phyloP scores from a whole-genome alignment of 2,329 filamentous ascomycete genomes.

The Talaromyces rugulosus region DNA sequence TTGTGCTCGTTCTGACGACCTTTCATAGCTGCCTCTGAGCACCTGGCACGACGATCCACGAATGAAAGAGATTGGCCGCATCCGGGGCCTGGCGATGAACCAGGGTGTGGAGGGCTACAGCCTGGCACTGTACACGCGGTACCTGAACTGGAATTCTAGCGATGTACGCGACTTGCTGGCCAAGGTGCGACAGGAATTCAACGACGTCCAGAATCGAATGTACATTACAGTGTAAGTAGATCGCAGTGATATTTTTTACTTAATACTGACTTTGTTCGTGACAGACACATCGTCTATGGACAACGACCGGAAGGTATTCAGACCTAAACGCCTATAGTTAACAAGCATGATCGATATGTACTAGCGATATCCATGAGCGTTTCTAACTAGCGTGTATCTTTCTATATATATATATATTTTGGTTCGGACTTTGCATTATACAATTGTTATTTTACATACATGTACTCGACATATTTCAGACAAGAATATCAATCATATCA shows the following conservation, averaged over 20 bases:
- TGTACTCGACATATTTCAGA: too few species aligned
- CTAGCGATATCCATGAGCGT: not conserved
- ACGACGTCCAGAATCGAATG: constrained; percentile 22
- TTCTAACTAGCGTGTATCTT: not conserved
- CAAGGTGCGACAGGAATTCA: constrained; percentile 23
- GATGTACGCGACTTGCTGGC: constrained; percentile 41
- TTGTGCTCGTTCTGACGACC: constrained; percentile 32
- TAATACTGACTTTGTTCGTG: not conserved
- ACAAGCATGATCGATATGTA: not conserved
- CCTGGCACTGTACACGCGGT: constrained; percentile 38
- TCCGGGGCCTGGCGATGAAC: constrained; percentile 39
- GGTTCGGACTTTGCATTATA: too few species aligned
- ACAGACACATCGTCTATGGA: constrained; percentile 10
- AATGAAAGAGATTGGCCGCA: constrained; percentile 46
- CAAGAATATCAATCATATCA: too few species aligned
- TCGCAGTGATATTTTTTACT: not conserved
- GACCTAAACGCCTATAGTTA: not conserved
- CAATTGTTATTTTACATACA: too few species aligned
- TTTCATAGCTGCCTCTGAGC: constrained; percentile 25
- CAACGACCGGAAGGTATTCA: constrained; percentile 2
- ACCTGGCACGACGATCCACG: constrained; percentile 46
- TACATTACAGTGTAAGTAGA: constrained; percentile 20
- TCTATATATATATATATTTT: too few species aligned
- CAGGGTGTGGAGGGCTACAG: constrained; percentile 42
- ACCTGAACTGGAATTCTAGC: constrained; percentile 38